phyloP scores from a whole-genome alignment of 495 filamentous ascomycete genomes.

The Talaromyces proteolyticus region DNA sequence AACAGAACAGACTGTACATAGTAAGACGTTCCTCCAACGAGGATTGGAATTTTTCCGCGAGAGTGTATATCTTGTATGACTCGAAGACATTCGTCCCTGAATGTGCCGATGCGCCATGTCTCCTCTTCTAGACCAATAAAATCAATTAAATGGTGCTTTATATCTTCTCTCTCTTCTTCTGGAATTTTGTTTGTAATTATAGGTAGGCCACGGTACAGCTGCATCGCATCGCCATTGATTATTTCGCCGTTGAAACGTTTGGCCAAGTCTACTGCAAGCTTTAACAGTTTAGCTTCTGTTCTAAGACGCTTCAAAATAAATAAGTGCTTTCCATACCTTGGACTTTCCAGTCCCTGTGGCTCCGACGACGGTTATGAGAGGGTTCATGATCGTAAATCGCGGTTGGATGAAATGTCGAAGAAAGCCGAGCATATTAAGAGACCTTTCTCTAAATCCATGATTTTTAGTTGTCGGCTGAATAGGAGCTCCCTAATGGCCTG shows the following conservation, averaged over 20 bases:
- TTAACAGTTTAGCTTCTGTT: conserved; percentile 10
- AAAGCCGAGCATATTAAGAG: conserved; percentile 17
- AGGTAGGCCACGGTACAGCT: conserved; percentile 88
- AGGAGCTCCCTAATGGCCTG: too few species aligned
- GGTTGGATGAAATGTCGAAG: conserved; percentile 13
- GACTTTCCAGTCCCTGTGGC: conserved; percentile 97
- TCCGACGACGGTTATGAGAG: conserved; percentile 80
- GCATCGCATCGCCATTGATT: conserved; percentile 99
- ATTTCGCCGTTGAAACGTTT: conserved; percentile 84
- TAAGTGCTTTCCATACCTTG: conserved; percentile 71
- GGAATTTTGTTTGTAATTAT: conserved; percentile 95
- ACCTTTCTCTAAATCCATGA: background rate
- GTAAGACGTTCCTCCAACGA: conserved; percentile 94
- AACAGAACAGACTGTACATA: conserved; percentile 88
- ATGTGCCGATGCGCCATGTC: conserved; percentile 75
- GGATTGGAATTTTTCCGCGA: conserved; percentile 74
- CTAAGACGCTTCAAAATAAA: too few species aligned
- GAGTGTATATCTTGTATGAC: conserved; percentile 72
- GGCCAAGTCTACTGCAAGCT: conserved; percentile 93
- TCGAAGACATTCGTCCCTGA: conserved; percentile 58
- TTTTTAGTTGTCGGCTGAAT: too few species aligned
- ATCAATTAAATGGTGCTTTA: conserved; percentile 87
- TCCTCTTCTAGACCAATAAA: conserved; percentile 66
- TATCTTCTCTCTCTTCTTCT: conserved; percentile 62
- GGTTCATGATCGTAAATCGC: conserved; percentile 30